Conservation (phyloP, 2,329 filamentous ascomycete species). For the Emergomyces orientalis region DNA sequence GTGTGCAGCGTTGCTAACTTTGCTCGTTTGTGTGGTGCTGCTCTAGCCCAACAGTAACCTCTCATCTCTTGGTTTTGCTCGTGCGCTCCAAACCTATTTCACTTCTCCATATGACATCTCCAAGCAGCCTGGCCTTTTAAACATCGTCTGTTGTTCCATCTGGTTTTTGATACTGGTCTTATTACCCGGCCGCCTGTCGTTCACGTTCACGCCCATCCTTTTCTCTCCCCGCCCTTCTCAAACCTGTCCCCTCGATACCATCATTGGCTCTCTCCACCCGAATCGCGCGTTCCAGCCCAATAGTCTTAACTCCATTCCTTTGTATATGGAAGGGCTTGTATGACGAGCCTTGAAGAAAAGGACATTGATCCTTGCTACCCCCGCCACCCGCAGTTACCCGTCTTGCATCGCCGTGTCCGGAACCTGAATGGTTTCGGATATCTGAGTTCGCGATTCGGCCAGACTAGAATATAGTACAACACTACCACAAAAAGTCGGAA, state of each 20-base stretch:
- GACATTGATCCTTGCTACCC: not conserved
- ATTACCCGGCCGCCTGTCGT: not conserved
- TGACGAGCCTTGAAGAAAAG: slow-evolving; percentile 1
- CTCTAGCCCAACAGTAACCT: not conserved
- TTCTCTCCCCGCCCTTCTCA: not conserved
- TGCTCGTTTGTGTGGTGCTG: not conserved
- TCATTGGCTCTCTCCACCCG: not conserved
- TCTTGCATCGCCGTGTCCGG: not conserved
- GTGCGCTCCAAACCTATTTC: no score
- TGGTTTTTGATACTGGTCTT: not conserved
- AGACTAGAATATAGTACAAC: slow-evolving; percentile 3
- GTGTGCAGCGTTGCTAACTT: not conserved
- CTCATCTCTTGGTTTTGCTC: not conserved
- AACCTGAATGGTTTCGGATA: slow-evolving; percentile 8
- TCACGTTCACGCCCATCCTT: not conserved
- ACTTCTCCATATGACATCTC: not conserved
- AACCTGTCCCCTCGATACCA: not conserved
- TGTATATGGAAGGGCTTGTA: slow-evolving; percentile 1
- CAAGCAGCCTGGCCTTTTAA: not conserved
- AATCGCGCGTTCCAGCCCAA: not conserved
- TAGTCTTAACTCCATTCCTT: not conserved
- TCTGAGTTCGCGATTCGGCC: slow-evolving; percentile 4
- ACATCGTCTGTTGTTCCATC: not conserved
- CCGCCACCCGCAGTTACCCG: slow-evolving; percentile 3
- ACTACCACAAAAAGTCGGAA: not conserved